These are phyloP conservation scores for Lunularia cruciata DNA, from an alignment of 225 moss, liverwort and hornwort species.

Conservation along the genomic window DNA sequence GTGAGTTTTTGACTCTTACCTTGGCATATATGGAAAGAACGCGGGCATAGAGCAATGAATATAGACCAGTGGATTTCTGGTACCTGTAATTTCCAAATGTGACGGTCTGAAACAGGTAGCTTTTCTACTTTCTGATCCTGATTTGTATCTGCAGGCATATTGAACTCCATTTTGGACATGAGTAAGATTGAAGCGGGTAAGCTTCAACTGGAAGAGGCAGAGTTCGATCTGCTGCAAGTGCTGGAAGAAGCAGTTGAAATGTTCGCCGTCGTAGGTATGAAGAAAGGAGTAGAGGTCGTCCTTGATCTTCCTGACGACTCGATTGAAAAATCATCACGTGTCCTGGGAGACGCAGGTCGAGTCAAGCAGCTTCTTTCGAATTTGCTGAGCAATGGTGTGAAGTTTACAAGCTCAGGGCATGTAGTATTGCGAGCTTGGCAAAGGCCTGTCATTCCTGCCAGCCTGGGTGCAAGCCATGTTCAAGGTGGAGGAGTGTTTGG, in stretches of 20 bases:
- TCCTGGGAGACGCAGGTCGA: slow-evolving; percentile 49
- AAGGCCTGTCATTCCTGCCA: slow-evolving; percentile 28
- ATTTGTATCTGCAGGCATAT: slow-evolving; percentile 32
- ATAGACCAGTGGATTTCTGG: too few species aligned
- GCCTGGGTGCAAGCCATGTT: slow-evolving; percentile 12
- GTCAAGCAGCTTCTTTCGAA: slow-evolving; percentile 53
- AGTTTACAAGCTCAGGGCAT: slow-evolving; percentile 51
- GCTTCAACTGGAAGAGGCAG: slow-evolving; percentile 47
- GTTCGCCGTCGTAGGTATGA: slow-evolving; percentile 55
- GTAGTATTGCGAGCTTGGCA: slow-evolving; percentile 56
- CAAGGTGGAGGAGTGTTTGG: slow-evolving; percentile 30
- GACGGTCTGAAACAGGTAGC: neutral
- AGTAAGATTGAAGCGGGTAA: slow-evolving; percentile 63
- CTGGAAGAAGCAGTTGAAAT: slow-evolving; percentile 58
- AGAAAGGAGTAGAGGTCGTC: slow-evolving; percentile 52
- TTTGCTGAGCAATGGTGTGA: slow-evolving; percentile 54
- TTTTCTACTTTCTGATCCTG: neutral
- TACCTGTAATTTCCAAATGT: neutral
- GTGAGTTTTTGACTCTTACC: slow-evolving; percentile 31
- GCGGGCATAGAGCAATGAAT: too few species aligned
- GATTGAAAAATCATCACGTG: slow-evolving; percentile 39
- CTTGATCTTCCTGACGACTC: slow-evolving; percentile 55
- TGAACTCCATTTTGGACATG: slow-evolving; percentile 59
- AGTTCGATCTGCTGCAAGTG: slow-evolving; percentile 49
- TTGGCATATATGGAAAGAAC: too few species aligned